Evolutionary conservation across 1,139 yeast genomes (phyloP).

Genomic region (Casaregolazyma suthepensis): DNA sequence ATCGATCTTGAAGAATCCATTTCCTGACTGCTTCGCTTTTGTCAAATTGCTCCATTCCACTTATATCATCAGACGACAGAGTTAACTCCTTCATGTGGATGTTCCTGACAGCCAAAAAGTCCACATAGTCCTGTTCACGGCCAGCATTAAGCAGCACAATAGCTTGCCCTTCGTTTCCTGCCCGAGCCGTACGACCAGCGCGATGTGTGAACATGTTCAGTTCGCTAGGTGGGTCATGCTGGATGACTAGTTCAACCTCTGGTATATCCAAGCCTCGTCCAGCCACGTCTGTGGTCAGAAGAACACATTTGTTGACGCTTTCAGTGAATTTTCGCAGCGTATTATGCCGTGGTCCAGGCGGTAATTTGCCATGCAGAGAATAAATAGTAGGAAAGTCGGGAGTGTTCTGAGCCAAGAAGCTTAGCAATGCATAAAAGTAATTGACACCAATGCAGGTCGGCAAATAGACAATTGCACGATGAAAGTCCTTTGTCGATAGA

Average conservation of each 20-base stretch:
- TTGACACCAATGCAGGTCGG: conserved; percentile 87
- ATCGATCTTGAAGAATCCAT: conserved; percentile 68
- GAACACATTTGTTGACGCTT: conserved; percentile 45
- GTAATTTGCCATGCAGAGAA: conserved; percentile 81
- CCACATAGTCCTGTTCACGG: conserved; percentile 76
- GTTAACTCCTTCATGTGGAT: conserved; percentile 38
- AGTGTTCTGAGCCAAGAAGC: conserved; percentile 27
- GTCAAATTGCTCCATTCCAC: conserved; percentile 13
- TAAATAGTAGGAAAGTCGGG: conserved; percentile 39
- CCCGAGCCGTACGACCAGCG: conserved; percentile 91
- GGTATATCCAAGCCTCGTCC: conserved; percentile 94
- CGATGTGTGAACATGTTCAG: conserved; percentile 83
- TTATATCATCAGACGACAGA: conserved; percentile 14
- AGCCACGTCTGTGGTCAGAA: conserved; percentile 55
- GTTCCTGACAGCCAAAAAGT: conserved; percentile 71
- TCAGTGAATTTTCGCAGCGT: conserved; percentile 58
- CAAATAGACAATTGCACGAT: conserved; percentile 77
- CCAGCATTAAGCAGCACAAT: conserved; percentile 64
- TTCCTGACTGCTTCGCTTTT: conserved; percentile 33
- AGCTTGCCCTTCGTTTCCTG: conserved; percentile 76
- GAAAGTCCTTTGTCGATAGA: conserved; percentile 46
- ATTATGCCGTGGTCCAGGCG: conserved; percentile 66
- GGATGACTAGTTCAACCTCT: conserved; percentile 82
- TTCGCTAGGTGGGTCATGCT: conserved; percentile 86
- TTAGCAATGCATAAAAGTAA: conserved; percentile 59